Base-by-base conservation (phyloP, 352 stramenopile genomes). In the Phytophthora fragariae region DNA sequence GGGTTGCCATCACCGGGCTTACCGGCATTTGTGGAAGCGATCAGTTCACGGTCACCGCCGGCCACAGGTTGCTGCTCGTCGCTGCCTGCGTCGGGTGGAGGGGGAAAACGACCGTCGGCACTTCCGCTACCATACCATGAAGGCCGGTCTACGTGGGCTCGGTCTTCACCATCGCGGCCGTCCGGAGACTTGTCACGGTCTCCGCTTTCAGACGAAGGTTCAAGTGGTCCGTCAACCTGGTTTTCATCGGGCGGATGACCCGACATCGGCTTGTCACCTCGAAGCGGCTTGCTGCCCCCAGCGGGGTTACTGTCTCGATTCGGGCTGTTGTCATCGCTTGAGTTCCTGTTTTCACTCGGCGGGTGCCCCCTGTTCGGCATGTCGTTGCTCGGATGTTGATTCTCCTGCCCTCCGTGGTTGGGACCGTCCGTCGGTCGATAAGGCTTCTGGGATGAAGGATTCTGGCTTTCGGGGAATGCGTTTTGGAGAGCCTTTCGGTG, bases 401-500 rank as follows among this genome's bases (percentile, higher is more conserved):
- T 15, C 37, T 44, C 2, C 37, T 6, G 37, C 37, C 37, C 37
- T 44, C 37, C 11, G 15, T 44, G 11, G 0, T 15, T 44, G 37
- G 37, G 37, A 5, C 37, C 37, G 37, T 44, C 37, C 11, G 15
- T 44, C 15, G 37, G 15, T 17, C 37, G 37, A 15, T 9, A 44
- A 17, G 37, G 3, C n/a, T n/a, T n/a, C n/a, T n/a, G n/a, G n/a
- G n/a, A n/a, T 12, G 37, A 12, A 44, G 37, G 37, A 14, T 41
- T 11, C 35, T 41, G 35, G 35, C 12, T 8, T 14, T 14, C 8
- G 35, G 5, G 3, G 35, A 9, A 9, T 1, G 35, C 52, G 11
- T 46, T 47, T 27, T 46, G 27, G 7, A 47, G 54, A 31, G 31
- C 54, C 17, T 47, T 59, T 2, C 54, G 54, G 54, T 59, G 54